Conservation (phyloP, 1,284 basidiomycete species). For the Volvariella surrecta region DNA sequence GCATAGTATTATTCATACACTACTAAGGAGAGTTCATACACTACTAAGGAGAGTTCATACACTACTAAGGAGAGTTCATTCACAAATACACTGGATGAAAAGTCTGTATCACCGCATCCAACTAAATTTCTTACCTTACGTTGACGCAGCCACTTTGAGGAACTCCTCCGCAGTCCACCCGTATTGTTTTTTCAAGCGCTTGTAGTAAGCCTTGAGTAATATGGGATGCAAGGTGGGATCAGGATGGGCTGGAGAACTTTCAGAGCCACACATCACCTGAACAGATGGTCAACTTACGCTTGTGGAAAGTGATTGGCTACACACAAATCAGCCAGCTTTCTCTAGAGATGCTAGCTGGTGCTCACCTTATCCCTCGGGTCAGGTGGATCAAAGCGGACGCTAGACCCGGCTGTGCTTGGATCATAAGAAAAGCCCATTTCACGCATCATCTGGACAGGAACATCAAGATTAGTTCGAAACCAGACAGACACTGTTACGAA, state of each 20-base stretch:
- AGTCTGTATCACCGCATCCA: constrained; percentile 8
- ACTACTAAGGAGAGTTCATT: no score
- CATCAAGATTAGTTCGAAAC: constrained; percentile 1
- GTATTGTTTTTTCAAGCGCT: constrained; percentile 51
- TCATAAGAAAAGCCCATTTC: constrained; percentile 71
- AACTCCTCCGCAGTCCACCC: constrained; percentile 67
- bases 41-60: no score
- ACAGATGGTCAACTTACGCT: constrained; percentile 39
- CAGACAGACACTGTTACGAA: constrained; percentile 9
- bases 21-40: no score
- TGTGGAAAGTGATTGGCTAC: constrained; percentile 69
- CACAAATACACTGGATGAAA: no score
- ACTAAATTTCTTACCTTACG: neutral
- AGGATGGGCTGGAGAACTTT: constrained; percentile 51
- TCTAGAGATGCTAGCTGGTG: constrained; percentile 6
- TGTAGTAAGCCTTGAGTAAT: constrained; percentile 45
- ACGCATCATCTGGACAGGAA: constrained; percentile 48
- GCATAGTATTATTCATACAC: no score
- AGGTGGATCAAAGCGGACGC: constrained; percentile 73
- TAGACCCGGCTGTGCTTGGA: constrained; percentile 70
- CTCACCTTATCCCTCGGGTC: constrained; percentile 45
- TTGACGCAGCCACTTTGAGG: constrained; percentile 2
- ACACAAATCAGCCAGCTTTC: constrained; percentile 6
- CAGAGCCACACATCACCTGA: constrained; percentile 1
- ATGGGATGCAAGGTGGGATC: constrained; percentile 51